These are phyloP conservation scores for Nitzschia inconspicua DNA, from an alignment of 108 stramenopile genomes.

Conservation along the genomic window DNA sequence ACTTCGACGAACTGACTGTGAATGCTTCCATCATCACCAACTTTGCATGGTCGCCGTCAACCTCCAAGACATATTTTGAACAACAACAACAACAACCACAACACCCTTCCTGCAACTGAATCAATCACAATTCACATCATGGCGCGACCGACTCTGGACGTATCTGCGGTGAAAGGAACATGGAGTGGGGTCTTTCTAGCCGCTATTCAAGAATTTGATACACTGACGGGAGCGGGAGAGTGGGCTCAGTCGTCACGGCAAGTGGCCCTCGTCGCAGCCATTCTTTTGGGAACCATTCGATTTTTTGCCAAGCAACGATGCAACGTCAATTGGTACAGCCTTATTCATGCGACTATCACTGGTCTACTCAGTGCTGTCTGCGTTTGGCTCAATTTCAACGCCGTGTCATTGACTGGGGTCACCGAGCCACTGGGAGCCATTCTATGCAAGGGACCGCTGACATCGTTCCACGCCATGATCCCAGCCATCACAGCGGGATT, in stretches of 20 bases:
- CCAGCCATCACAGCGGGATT: slow-evolving; percentile 66
- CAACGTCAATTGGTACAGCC: slow-evolving; percentile 53
- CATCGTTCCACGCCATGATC: slow-evolving; percentile 58
- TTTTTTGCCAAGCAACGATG: not conserved
- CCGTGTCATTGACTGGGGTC: slow-evolving; percentile 37
- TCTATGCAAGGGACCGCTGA: slow-evolving; percentile 48
- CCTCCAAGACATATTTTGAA: too few species aligned
- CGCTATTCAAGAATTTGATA: slow-evolving; percentile 15
- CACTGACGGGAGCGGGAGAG: slow-evolving; percentile 12
- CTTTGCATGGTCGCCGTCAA: too few species aligned
- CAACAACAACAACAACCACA: too few species aligned
- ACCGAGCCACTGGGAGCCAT: slow-evolving; percentile 44
- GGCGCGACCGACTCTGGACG: slow-evolving; percentile 2
- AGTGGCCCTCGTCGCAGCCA: slow-evolving; percentile 12
- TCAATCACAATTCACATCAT: too few species aligned
- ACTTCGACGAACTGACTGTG: too few species aligned
- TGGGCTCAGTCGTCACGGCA: slow-evolving; percentile 21
- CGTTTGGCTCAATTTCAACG: slow-evolving; percentile 38
- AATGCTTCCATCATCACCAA: too few species aligned
- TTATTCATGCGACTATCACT: slow-evolving; percentile 38
- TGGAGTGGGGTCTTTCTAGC: slow-evolving; percentile 7
- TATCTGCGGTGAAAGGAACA: slow-evolving; percentile 10
- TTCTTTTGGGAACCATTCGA: slow-evolving; percentile 15
- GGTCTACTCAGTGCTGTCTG: slow-evolving; percentile 32
- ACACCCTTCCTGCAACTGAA: too few species aligned